phyloP scores from a whole-genome alignment of 108 stramenopile genomes.

The Nitzschia sp. region DNA sequence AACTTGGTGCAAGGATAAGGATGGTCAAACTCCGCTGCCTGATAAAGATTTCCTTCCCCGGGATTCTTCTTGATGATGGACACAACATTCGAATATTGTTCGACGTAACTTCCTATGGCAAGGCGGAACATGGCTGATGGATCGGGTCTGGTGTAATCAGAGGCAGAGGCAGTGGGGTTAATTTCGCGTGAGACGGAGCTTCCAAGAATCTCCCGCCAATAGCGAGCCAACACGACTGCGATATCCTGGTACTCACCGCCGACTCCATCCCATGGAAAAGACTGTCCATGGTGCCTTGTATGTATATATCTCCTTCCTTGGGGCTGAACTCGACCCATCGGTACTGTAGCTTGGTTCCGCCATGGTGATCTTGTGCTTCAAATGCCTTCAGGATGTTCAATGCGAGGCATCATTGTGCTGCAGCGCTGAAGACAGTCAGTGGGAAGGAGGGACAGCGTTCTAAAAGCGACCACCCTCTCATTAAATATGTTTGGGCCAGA shows the following conservation, averaged over 20 bases:
- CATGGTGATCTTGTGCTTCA: no score
- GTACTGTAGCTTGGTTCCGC: constrained; percentile 17
- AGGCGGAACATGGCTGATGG: constrained; percentile 83
- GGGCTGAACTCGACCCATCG: constrained; percentile 12
- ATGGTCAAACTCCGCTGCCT: constrained; percentile 88
- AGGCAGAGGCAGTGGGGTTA: neutral
- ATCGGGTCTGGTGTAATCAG: constrained; percentile 43
- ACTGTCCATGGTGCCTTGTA: constrained; percentile 98
- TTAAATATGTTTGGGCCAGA: no score
- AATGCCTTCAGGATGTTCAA: no score
- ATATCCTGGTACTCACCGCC: constrained; percentile 60
- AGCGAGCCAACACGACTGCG: no score
- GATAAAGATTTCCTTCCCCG: constrained; percentile 48
- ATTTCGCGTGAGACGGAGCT: no score
- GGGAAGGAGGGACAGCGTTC: no score
- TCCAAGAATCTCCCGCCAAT: no score
- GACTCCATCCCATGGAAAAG: constrained; percentile 92
- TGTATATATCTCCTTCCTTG: constrained; percentile 97
- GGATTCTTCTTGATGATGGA: constrained; percentile 69
- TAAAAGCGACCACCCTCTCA: no score
- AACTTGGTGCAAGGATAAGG: constrained; percentile 96
- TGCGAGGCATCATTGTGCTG: no score
- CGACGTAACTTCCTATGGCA: constrained; percentile 95
- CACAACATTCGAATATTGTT: constrained; percentile 97
- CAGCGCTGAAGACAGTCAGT: no score